phyloP scores from a whole-genome alignment of 176 grass and related monocot species.

The Poa pratensis region DNA sequence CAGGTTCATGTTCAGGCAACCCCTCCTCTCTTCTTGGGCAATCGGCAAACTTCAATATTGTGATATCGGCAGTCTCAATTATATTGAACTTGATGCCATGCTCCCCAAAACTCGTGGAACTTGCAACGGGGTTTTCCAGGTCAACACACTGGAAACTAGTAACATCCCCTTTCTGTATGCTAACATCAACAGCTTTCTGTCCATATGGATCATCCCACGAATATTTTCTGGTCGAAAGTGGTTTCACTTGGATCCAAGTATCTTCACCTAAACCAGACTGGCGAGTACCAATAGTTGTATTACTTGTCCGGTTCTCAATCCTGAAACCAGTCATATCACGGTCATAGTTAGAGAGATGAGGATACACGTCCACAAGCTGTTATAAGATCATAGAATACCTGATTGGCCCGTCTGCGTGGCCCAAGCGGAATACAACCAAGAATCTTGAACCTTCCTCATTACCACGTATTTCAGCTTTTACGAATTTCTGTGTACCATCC shows the following conservation, averaged over 20 bases:
- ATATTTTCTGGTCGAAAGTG: slow-evolving; percentile 79
- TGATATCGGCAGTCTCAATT: slow-evolving; percentile 65
- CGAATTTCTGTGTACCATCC: slow-evolving; percentile 67
- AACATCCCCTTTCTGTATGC: slow-evolving; percentile 52
- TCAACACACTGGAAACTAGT: slow-evolving; percentile 59
- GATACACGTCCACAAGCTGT: slow-evolving; percentile 28
- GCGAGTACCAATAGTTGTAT: slow-evolving; percentile 50
- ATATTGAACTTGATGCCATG: slow-evolving; percentile 64
- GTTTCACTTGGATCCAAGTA: slow-evolving; percentile 73
- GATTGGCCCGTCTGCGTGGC: slow-evolving; percentile 71
- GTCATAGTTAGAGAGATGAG: slow-evolving; percentile 22
- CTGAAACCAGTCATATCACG: slow-evolving; percentile 52
- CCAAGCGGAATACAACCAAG: slow-evolving; percentile 83
- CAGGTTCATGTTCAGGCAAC: slow-evolving; percentile 36
- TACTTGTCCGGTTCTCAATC: slow-evolving; percentile 73
- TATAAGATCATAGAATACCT: slow-evolving; percentile 64
- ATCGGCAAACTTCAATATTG: slow-evolving; percentile 70
- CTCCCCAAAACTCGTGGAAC: slow-evolving; percentile 56
- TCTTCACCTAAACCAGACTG: slow-evolving; percentile 74
- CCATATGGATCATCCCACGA: slow-evolving; percentile 90
- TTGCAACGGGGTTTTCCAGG: slow-evolving; percentile 63
- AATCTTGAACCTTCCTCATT: slow-evolving; percentile 97
- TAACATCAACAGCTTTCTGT: slow-evolving; percentile 69
- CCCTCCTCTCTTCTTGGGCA: slow-evolving; percentile 51
- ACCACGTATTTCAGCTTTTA: slow-evolving; percentile 91